These are phyloP conservation scores for Xylariaceae sp. DNA, from an alignment of 2,329 filamentous ascomycete genomes.

Conservation along the genomic window DNA sequence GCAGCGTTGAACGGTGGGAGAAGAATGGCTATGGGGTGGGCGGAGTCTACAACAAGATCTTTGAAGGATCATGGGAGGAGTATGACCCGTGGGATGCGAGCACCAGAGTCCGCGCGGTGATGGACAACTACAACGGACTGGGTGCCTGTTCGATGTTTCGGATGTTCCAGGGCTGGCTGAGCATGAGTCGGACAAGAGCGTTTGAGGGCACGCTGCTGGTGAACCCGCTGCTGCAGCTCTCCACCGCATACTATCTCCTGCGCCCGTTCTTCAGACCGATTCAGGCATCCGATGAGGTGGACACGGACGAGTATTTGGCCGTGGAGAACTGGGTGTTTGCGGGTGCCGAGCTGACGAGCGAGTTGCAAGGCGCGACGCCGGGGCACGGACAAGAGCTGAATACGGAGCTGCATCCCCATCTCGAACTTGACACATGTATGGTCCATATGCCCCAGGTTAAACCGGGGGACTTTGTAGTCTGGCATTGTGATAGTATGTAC, in stretches of 20 bases:
- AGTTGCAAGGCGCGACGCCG: constrained; percentile 63
- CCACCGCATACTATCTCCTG: constrained; percentile 75
- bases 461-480: constrained; percentile 73
- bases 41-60: constrained; percentile 67
- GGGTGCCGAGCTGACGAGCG: constrained; percentile 43
- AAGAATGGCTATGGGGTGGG: constrained; percentile 59
- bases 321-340: constrained; percentile 58
- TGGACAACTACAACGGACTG: constrained; percentile 73
- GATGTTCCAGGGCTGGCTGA: constrained; percentile 86
- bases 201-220: constrained; percentile 76
- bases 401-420: constrained; percentile 60
- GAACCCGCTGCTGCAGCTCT: constrained; percentile 69
- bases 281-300: constrained; percentile 35
- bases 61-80: constrained; percentile 69
- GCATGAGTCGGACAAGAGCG: constrained; percentile 67
- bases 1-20: constrained; percentile 72
- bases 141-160: constrained; percentile 82
- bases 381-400: constrained; percentile 67
- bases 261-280: constrained; percentile 72
- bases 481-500: constrained; percentile 68
- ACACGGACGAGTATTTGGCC: constrained; percentile 42
- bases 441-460: constrained; percentile 62
- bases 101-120: constrained; percentile 60
- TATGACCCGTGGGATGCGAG: constrained; percentile 80
- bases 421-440: constrained; percentile 64